These are phyloP conservation scores for Senna siamea DNA, from an alignment of 306 rosid genomes.

Conservation along the genomic window DNA sequence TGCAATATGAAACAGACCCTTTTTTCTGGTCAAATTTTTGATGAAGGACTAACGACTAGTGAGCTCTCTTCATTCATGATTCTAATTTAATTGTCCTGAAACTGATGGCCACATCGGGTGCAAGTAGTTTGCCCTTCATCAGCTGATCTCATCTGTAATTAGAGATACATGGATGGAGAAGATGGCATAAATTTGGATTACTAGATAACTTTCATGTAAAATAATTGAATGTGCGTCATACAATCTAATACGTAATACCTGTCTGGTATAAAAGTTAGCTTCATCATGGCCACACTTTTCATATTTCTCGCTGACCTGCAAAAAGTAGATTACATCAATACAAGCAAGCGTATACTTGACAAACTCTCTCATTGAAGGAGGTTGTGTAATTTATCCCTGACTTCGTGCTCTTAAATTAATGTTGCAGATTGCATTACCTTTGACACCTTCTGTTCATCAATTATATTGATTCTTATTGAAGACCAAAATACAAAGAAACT, in stretches of 20 bases:
- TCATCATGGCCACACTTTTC: conserved; percentile 85
- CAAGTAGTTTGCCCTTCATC: conserved; percentile 61
- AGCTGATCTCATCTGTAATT: conserved; percentile 50
- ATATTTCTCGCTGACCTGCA: conserved; percentile 68
- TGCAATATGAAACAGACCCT: no score
- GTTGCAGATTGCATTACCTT: conserved; percentile 39
- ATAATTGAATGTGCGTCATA: conserved; percentile 11
- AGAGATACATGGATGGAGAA: neutral
- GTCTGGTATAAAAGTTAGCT: conserved; percentile 53
- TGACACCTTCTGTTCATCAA: conserved; percentile 41
- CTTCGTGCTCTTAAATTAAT: neutral
- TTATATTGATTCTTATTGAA: conserved; percentile 40
- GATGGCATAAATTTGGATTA: conserved; percentile 11
- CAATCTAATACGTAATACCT: conserved; percentile 38
- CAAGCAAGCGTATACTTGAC: neutral
- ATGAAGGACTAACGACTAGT: no score
- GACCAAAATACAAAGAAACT: no score
- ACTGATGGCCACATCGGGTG: conserved; percentile 43
- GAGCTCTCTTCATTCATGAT: neutral
- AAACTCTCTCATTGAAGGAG: no score
- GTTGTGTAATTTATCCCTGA: no score
- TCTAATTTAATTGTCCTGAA: conserved; percentile 42
- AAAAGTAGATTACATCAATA: conserved; percentile 10
- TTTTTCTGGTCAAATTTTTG: no score
- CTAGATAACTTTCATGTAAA: conserved; percentile 16